A percentile compares a stretch with the other conserved stretches of the same genome.
phyloP scores from a whole-genome alignment of 2,329 filamentous ascomycete species.

The Monosporascus cannonballus region DNA sequence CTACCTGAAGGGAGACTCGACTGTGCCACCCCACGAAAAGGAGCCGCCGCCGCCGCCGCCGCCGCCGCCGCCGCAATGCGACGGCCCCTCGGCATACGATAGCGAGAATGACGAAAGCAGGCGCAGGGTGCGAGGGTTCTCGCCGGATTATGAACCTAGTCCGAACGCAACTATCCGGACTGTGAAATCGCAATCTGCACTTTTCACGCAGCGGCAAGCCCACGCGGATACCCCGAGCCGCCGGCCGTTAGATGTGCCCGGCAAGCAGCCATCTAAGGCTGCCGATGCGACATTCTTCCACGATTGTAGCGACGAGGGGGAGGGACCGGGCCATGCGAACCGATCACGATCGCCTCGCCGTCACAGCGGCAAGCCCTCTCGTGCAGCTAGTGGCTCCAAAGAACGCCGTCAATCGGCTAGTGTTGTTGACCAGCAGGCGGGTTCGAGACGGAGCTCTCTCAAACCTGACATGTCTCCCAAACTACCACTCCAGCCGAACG shows the following conservation, averaged over 20 bases:
- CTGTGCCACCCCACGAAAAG: constrained; percentile 7
- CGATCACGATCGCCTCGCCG: constrained; percentile 1
- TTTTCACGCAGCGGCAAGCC: constrained; percentile 15
- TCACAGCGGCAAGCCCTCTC: constrained; percentile 11
- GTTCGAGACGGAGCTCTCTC: not conserved
- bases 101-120: constrained; percentile 23
- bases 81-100: constrained; percentile 14
- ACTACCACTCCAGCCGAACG: not conserved
- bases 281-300: constrained; percentile 43
- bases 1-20: constrained; percentile 46
- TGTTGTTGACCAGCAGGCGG: not conserved
- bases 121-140: constrained; percentile 55
- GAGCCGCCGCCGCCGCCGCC: constrained; percentile 11
- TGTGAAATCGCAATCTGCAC: constrained; percentile 44
- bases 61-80: constrained; percentile 17
- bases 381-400: not conserved
- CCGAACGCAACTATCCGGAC: constrained; percentile 64
- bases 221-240: constrained; percentile 17
- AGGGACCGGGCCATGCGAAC: constrained; percentile 5
- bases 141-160: constrained; percentile 68
- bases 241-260: constrained; percentile 20
- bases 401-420: not conserved
- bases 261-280: constrained; percentile 11
- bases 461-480: not conserved
- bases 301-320: constrained; percentile 45